Conservation (phyloP, 805 yeast species). For the Starmerella scarabaei region DNA sequence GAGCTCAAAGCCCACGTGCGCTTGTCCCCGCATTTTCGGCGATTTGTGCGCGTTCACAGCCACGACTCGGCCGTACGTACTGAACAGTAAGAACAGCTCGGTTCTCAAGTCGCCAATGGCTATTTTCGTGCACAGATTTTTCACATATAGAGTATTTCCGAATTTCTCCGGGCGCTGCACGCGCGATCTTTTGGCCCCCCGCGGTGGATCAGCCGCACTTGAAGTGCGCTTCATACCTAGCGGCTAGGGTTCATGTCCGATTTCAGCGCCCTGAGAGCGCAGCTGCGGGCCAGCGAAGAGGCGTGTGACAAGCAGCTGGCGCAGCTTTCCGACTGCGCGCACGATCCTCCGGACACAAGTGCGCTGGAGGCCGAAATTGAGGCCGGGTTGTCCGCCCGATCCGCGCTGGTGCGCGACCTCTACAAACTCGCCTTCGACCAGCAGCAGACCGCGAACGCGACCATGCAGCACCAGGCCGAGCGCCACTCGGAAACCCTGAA, state of each 20-base stretch:
- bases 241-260: conserved; percentile 7
- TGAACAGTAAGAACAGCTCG: conserved; percentile 29
- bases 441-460: conserved; percentile 48
- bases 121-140: conserved; percentile 30
- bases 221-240: background rate
- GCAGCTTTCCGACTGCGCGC: conserved; percentile 42
- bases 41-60: conserved; percentile 29
- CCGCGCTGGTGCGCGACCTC: conserved; percentile 22
- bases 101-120: conserved; percentile 26
- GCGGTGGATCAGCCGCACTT: background rate
- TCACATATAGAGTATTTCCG: conserved; percentile 27
- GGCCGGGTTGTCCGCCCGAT: conserved; percentile 33
- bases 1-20: conserved; percentile 29
- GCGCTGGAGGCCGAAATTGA: conserved; percentile 38
- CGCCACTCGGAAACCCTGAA: conserved; percentile 66
- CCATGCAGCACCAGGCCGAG: conserved; percentile 66
- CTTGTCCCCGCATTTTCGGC: conserved; percentile 33
- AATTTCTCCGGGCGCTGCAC: too few relatives aligned
- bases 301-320: conserved; percentile 46
- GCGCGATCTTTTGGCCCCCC: too few relatives aligned
- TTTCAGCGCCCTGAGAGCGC: conserved; percentile 9
- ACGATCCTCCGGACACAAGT: conserved; percentile 38
- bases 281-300: conserved; percentile 42
- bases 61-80: conserved; percentile 29
- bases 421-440: conserved; percentile 19